These are phyloP conservation scores for Talaromyces sp. DNA, from an alignment of 2,329 filamentous ascomycete species.

Conservation along the genomic window DNA sequence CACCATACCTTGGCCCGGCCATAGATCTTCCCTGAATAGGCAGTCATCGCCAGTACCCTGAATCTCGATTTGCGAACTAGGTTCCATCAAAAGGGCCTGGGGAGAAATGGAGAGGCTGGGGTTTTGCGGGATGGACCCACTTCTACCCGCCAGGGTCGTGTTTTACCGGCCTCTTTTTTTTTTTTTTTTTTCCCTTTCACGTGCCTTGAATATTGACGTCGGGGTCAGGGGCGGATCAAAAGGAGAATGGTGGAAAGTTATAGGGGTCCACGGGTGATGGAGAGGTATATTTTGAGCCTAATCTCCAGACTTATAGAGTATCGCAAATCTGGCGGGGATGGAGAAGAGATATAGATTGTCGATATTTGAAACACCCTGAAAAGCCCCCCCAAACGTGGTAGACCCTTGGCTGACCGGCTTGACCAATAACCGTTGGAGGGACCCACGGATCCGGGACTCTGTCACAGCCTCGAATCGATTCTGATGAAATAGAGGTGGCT, in stretches of 20 bases:
- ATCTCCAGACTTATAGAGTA: no score
- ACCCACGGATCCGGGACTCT: slow-evolving; percentile 18
- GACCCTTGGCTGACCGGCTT: slow-evolving; percentile 4
- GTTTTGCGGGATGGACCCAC: slow-evolving; percentile 6
- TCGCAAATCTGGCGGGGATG: neutral
- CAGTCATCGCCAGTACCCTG: neutral
- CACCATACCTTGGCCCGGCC: neutral
- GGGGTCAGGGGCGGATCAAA: neutral
- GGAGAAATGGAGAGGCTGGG: slow-evolving; percentile 15
- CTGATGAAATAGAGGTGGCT: slow-evolving; percentile 25
- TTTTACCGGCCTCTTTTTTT: slow-evolving; percentile 10
- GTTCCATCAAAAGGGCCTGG: neutral
- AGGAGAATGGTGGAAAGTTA: no score
- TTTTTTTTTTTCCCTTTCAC: neutral
- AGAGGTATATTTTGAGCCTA: no score
- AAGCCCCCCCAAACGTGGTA: slow-evolving; percentile 8
- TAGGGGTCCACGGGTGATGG: no score
- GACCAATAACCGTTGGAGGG: slow-evolving; percentile 8
- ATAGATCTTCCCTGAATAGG: neutral
- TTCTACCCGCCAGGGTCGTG: slow-evolving; percentile 4
- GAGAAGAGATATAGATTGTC: no score
- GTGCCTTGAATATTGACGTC: no score
- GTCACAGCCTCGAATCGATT: slow-evolving; percentile 5
- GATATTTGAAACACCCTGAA: neutral
- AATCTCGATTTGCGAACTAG: slow-evolving; percentile 1